Percentiles rank a stretch among this genome's conserved stretches.
Conservation (phyloP, 441 rosid genomes). For the Adansonia madagascariensis region DNA sequence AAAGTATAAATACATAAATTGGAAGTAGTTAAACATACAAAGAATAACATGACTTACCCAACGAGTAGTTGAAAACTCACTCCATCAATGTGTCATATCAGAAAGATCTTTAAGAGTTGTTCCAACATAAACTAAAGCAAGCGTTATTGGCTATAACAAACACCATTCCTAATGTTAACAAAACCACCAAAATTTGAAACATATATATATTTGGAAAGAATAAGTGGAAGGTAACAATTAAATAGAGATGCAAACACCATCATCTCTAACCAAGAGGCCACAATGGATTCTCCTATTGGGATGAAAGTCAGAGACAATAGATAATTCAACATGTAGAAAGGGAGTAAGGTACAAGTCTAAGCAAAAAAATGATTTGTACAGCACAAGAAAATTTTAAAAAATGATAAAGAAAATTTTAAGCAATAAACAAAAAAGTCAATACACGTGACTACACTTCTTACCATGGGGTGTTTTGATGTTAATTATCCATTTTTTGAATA, state of each 20-base stretch:
- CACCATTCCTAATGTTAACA: slow-evolving; percentile 24
- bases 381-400: slow-evolving; percentile 3
- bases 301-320: slow-evolving; percentile 84
- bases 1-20: background rate
- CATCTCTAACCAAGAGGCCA: slow-evolving; percentile 96
- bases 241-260: slow-evolving; percentile 56
- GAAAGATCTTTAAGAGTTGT: slow-evolving; percentile 96
- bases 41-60: slow-evolving; percentile 58
- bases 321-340: slow-evolving; percentile 91
- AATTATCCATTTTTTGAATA: background rate
- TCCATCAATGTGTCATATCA: slow-evolving; percentile 92
- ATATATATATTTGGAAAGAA: background rate
- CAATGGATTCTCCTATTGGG: slow-evolving; percentile 62
- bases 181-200: background rate
- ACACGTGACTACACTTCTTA: background rate
- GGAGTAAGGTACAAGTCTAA: slow-evolving; percentile 89
- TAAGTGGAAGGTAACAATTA: background rate
- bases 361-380: slow-evolving; percentile 60
- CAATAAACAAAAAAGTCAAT: background rate
- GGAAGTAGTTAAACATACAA: background rate
- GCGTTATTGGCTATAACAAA: slow-evolving; percentile 86
- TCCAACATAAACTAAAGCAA: slow-evolving; percentile 88
- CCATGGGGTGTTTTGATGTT: background rate
- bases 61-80: slow-evolving; percentile 74
- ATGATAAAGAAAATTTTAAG: background rate